Conservation (phyloP, 164 flowering plant species). For the grape (Vitis vinifera) region ASM3070453v1 NC_081811.1:1224501-1225000, state of each 20-base stretch:
- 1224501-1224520: background rate
- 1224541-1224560: slow-evolving; percentile 57
- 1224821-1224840: slow-evolving; percentile 50
- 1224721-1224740: slow-evolving; percentile 55
- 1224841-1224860: slow-evolving; percentile 40
- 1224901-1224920: slow-evolving; percentile 67
- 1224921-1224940: slow-evolving; percentile 77
- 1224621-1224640: slow-evolving; percentile 38
- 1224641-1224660: slow-evolving; percentile 46
- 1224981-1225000: too few species aligned
- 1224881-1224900: slow-evolving; percentile 60
- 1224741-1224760: slow-evolving; percentile 67
- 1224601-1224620: slow-evolving; percentile 38
- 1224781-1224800: slow-evolving; percentile 34
- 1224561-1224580: slow-evolving; percentile 47
- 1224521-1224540: slow-evolving; percentile 51
- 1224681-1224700: slow-evolving; percentile 31
- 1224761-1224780: slow-evolving; percentile 60
- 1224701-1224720: slow-evolving; percentile 45
- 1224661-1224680: slow-evolving; percentile 32
- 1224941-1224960: slow-evolving; percentile 91
- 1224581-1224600: slow-evolving; percentile 36
- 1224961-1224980: slow-evolving; percentile 4
- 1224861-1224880: slow-evolving; percentile 40
- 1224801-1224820: slow-evolving; percentile 41